Conservation (phyloP, 495 filamentous ascomycete genomes). For the Podospora pseudoanserina region DNA sequence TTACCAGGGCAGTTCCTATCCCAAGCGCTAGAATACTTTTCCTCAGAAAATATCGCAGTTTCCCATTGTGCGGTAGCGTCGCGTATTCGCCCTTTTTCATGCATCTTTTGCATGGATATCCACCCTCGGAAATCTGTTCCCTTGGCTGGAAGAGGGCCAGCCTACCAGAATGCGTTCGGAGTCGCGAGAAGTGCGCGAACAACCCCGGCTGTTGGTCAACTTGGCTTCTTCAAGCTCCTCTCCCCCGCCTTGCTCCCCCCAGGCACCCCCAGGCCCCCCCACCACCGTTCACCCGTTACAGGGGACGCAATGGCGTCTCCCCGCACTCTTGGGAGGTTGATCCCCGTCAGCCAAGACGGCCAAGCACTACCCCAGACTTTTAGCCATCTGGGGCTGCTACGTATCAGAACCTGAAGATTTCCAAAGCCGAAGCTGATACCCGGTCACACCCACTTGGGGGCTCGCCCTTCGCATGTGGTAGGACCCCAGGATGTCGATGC, state of each 20-base stretch:
- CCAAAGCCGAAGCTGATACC: conserved; percentile 14
- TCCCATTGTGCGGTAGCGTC: not conserved
- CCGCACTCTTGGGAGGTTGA: conserved; percentile 13
- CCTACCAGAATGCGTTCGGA: conserved; percentile 13
- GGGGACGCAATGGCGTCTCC: conserved; percentile 13
- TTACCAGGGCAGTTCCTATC: not conserved
- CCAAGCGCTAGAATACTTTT: not conserved
- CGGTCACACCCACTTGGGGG: not conserved
- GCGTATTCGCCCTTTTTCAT: not conserved
- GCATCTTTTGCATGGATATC: not conserved
- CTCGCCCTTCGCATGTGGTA: conserved; percentile 2
- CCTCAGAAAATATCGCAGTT: not conserved
- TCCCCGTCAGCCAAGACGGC: conserved; percentile 20
- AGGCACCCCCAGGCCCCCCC: conserved; percentile 10
- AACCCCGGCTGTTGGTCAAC: not conserved
- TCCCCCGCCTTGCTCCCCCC: conserved; percentile 6
- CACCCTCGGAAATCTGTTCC: conserved; percentile 10
- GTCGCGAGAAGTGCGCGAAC: conserved; percentile 23
- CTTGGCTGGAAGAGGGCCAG: not conserved
- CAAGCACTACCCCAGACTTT: conserved; percentile 4
- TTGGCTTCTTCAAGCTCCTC: conserved; percentile 3
- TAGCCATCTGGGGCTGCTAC: conserved; percentile 9
- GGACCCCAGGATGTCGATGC: conserved; percentile 1
- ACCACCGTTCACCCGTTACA: conserved; percentile 11
- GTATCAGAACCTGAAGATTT: conserved; percentile 12